A percentile compares a stretch with the other conserved stretches of the same genome.
Conservation (phyloP, 1,284 basidiomycete genomes). For the Chondrostereum purpureum region DNA sequence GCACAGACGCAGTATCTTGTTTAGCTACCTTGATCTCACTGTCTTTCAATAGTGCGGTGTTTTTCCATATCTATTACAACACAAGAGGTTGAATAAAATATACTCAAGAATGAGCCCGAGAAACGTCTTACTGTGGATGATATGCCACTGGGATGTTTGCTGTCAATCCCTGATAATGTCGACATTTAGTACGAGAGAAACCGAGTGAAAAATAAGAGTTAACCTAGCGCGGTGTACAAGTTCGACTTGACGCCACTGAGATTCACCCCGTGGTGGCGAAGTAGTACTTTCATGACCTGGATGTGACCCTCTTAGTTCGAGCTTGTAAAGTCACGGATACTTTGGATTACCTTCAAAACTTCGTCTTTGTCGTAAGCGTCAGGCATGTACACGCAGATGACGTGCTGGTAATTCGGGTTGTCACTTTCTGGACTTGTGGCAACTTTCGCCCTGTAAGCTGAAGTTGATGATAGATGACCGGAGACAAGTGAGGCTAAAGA, state of each 20-base stretch:
- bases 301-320: too few species aligned
- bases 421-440: constrained; percentile 51
- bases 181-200: background rate
- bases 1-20: background rate
- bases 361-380: constrained; percentile 58
- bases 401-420: constrained; percentile 45
- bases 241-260: constrained; percentile 66
- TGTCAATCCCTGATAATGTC: constrained; percentile 50
- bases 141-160: constrained; percentile 67
- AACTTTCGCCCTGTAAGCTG: constrained; percentile 52
- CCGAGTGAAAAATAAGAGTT: constrained; percentile 7
- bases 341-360: constrained; percentile 41
- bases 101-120: too few species aligned
- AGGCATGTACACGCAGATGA: constrained; percentile 68
- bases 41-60: constrained; percentile 48
- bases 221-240: constrained; percentile 58
- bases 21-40: constrained; percentile 49
- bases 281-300: constrained; percentile 61
- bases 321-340: too few species aligned
- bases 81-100: too few species aligned
- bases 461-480: constrained; percentile 52
- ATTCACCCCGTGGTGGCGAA: constrained; percentile 56
- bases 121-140: constrained; percentile 51
- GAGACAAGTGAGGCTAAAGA: constrained; percentile 49
- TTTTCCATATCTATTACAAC: constrained; percentile 57